Evolutionary conservation across 1,139 yeast species (phyloP), one percentile per base, ranked within the genome.

Genomic region (Candida glucosophila): DNA sequence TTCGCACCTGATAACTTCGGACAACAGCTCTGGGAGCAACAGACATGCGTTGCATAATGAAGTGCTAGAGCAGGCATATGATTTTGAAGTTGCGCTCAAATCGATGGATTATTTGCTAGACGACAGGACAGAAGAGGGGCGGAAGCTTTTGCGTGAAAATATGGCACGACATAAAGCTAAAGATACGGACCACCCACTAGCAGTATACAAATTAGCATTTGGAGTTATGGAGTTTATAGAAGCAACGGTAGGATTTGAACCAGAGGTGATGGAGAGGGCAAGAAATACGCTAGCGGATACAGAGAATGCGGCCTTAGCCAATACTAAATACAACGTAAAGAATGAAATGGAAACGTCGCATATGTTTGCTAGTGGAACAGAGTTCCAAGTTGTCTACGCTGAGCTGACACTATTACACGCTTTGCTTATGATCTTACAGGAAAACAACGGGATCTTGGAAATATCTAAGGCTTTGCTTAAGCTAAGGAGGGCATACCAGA

Each of bases 51-150:
- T n/a, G 4, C 45, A 45, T 29, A 48, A 45, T 15, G 53, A 53
- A 32, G 55, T 64, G n/a, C 45, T 64, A 29, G 52, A 52, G 29
- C 67, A 64, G 34, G 70, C 63, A 13, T 59, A 54, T 34, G 70
- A 64, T 35, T 60, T 83, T 35, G 96, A 86, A 47, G 54, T 71
- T 24, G 92, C 95, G 2, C 59, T 88, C 17, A 73, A 75, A 40
- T 94, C 96, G 12, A 86, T 88, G 97, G 97, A 88, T 49, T 75
- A 68, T 44, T 75, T 88, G 20, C 58, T 88, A 37, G 96, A 88
- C 46, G 97, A 88, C 46, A 70, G 92, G 29, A 68, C 92, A 1
- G 58, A 64, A n/a, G 77, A 76, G 39, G 95, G 95, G 0, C 58
- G 73, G 11, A 52, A 58, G 15, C 49, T 83, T 19, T 56, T 85